Conservation (phyloP, 805 yeast genomes). For the Brettanomyces naardenensis region DNA sequence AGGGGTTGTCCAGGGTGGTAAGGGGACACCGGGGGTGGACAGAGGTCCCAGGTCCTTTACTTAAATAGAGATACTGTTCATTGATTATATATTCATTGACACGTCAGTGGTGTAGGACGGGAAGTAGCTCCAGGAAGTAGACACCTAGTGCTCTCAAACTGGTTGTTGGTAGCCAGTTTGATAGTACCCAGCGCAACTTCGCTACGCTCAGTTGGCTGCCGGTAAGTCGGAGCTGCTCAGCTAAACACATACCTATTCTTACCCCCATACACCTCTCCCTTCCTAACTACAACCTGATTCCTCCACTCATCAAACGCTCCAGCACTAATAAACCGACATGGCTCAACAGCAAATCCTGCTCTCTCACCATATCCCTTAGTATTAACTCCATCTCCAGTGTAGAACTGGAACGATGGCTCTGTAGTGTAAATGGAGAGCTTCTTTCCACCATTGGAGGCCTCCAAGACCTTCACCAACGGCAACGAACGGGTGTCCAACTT, state of each 20-base stretch:
- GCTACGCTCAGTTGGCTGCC: too few relatives aligned
- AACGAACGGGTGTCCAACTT: neutral
- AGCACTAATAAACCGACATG: neutral
- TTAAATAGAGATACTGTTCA: too few relatives aligned
- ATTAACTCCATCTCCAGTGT: neutral
- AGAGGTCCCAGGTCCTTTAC: too few relatives aligned
- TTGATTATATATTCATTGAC: too few relatives aligned
- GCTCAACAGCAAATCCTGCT: conserved; percentile 1
- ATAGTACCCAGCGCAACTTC: too few relatives aligned
- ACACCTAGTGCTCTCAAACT: too few relatives aligned
- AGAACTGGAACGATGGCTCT: conserved; percentile 2
- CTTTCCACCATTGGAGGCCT: neutral
- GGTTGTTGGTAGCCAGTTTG: too few relatives aligned
- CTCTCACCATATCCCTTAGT: neutral
- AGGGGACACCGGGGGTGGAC: too few relatives aligned
- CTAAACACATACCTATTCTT: neutral
- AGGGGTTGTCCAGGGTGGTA: neutral
- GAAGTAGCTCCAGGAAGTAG: too few relatives aligned
- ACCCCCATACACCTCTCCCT: conserved; percentile 1
- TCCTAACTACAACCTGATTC: neutral
- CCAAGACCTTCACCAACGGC: neutral
- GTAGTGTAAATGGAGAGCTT: neutral
- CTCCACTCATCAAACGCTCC: neutral
- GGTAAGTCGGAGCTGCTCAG: too few relatives aligned
- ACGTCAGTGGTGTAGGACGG: too few relatives aligned